Conservation (phyloP, 805 yeast genomes). For the Lachancea nothofagi region DNA sequence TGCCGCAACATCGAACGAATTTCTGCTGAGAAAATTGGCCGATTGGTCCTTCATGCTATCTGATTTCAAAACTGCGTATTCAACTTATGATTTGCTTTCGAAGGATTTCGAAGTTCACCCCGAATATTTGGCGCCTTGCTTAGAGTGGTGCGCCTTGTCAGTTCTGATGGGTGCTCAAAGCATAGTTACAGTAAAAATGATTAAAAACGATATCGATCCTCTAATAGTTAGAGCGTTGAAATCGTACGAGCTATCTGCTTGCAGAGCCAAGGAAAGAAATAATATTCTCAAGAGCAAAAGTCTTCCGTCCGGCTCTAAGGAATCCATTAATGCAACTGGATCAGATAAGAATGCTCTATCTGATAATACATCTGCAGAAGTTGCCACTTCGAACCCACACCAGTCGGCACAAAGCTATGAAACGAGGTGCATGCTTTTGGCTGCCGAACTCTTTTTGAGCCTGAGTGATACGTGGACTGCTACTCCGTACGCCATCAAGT, state of each 20-base stretch:
- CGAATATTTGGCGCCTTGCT: constrained; percentile 56
- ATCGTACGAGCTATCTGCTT: constrained; percentile 37
- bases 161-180: constrained; percentile 51
- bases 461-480: constrained; percentile 40
- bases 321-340: background rate
- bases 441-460: constrained; percentile 60
- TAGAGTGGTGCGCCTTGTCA: constrained; percentile 80
- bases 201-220: constrained; percentile 43
- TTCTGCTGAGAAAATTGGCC: constrained; percentile 72
- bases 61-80: constrained; percentile 78
- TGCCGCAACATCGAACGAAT: constrained; percentile 58
- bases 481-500: constrained; percentile 39
- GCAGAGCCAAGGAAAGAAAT: constrained; percentile 34
- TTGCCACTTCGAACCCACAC: background rate
- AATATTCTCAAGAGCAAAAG: background rate
- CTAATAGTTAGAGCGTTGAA: constrained; percentile 26
- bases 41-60: constrained; percentile 91
- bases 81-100: constrained; percentile 75
- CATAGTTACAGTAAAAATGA: constrained; percentile 38
- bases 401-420: constrained; percentile 45
- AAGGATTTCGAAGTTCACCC: constrained; percentile 63
- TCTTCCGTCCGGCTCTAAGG: background rate
- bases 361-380: background rate
- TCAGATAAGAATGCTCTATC: background rate
- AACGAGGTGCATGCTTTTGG: constrained; percentile 57